Evolutionary conservation across 768 basidiomycete genomes (phyloP).

Genomic region (Hydnomerulius pinastri): DNA sequence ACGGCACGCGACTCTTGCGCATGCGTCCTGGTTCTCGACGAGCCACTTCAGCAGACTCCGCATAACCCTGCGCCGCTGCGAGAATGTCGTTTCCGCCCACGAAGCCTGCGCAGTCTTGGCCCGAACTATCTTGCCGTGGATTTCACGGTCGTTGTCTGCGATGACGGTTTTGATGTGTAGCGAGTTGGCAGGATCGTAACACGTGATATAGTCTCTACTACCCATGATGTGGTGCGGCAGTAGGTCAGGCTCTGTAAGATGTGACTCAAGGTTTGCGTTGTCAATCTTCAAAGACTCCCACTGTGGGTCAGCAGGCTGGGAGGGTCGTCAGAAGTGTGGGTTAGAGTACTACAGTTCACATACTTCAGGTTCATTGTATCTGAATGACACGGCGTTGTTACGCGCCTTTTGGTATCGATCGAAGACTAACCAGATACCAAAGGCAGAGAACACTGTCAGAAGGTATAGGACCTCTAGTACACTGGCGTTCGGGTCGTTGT

Average conservation of each 20-base stretch:
- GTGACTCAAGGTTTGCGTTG: constrained; percentile 65
- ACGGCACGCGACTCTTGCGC: constrained; percentile 85
- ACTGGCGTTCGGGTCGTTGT: constrained; percentile 48
- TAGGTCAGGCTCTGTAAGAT: constrained; percentile 56
- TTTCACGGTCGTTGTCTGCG: constrained; percentile 74
- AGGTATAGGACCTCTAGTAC: constrained; percentile 66
- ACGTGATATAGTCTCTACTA: constrained; percentile 75
- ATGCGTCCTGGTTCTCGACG: constrained; percentile 84
- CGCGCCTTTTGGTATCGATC: constrained; percentile 71
- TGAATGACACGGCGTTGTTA: constrained; percentile 75
- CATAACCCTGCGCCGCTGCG: constrained; percentile 79
- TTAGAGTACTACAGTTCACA: constrained; percentile 17
- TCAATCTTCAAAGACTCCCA: constrained; percentile 57
- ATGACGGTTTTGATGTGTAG: constrained; percentile 77
- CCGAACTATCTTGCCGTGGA: constrained; percentile 64
- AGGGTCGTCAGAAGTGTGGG: constrained; percentile 20
- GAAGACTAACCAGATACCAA: constrained; percentile 80
- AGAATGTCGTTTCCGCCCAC: constrained; percentile 80
- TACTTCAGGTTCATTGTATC: constrained; percentile 59
- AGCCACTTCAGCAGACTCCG: constrained; percentile 90
- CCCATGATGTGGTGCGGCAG: constrained; percentile 47
- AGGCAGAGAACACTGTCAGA: constrained; percentile 67
- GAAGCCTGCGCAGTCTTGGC: constrained; percentile 66
- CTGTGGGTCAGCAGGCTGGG: constrained; percentile 57
- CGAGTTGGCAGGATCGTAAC: constrained; percentile 89